Evolutionary conservation across 2,329 filamentous ascomycete species (phyloP).

Genomic region (Fusarium stilboides): DNA sequence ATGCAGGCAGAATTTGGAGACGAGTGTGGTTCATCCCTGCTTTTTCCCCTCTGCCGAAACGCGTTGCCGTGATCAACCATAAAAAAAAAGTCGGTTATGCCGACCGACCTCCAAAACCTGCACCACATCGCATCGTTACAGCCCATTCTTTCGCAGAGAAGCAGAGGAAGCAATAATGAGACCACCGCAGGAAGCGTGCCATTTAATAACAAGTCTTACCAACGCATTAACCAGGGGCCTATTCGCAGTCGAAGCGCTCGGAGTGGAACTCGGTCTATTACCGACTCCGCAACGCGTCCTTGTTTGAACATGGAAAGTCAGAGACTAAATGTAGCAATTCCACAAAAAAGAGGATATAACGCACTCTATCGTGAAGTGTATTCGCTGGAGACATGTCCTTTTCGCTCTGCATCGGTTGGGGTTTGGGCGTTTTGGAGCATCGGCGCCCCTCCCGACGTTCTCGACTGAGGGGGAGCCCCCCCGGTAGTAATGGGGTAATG

Average conservation of each 20-base stretch:
- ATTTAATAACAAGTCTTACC: background rate
- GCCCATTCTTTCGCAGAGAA: background rate
- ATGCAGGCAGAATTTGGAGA: slow-evolving; percentile 9
- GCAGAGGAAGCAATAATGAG: background rate
- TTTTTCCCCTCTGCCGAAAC: slow-evolving; percentile 9
- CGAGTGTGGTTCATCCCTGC: background rate
- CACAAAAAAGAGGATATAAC: slow-evolving; percentile 23
- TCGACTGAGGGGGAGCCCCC: slow-evolving; percentile 3
- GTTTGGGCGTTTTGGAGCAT: slow-evolving; percentile 28
- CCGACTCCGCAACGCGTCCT: background rate
- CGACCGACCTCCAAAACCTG: background rate
- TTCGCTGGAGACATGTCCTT: background rate
- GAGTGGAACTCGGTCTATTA: slow-evolving; percentile 11
- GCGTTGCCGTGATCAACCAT: background rate
- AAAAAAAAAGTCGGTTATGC: background rate
- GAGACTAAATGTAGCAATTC: background rate
- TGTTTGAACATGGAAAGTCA: background rate
- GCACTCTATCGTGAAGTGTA: background rate
- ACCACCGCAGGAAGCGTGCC: background rate
- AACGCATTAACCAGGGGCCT: slow-evolving; percentile 12
- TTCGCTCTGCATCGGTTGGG: slow-evolving; percentile 1
- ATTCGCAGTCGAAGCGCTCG: background rate
- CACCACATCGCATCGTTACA: background rate
- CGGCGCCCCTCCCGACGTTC: slow-evolving; percentile 19
- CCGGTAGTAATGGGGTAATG: slow-evolving; percentile 31